Conservation (phyloP, 441 rosid species). For the Theobroma grandiflorum region DNA sequence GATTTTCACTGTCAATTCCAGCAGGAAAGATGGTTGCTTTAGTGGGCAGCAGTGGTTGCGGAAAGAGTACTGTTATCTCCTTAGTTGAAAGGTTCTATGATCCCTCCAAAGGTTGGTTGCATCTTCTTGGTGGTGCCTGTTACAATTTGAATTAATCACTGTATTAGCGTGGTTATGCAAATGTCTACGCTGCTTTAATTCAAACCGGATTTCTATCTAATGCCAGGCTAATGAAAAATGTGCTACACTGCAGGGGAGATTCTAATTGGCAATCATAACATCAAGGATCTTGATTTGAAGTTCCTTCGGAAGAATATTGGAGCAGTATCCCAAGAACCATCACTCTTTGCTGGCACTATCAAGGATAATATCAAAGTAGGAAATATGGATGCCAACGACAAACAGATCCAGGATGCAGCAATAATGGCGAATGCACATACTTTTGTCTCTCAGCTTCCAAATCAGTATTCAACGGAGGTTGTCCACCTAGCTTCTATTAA, state of each 20-base stretch:
- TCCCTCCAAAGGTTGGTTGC: slow-evolving; percentile 53
- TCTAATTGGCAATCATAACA: slow-evolving; percentile 58
- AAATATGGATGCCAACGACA: slow-evolving; percentile 58
- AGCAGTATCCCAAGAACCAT: slow-evolving; percentile 72
- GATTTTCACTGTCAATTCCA: slow-evolving; percentile 63
- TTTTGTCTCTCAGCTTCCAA: slow-evolving; percentile 64
- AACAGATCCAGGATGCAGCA: slow-evolving; percentile 57
- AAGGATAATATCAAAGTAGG: slow-evolving; percentile 70
- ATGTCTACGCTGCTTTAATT: background rate
- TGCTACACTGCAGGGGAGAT: slow-evolving; percentile 48
- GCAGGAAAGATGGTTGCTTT: slow-evolving; percentile 66
- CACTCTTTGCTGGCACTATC: slow-evolving; percentile 66
- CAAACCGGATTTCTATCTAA: background rate
- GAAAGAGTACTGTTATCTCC: slow-evolving; percentile 71
- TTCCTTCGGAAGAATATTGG: slow-evolving; percentile 62
- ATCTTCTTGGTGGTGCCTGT: slow-evolving; percentile 2
- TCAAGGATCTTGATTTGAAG: slow-evolving; percentile 61
- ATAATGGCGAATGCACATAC: slow-evolving; percentile 65
- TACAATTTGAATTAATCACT: background rate
- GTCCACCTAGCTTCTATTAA: background rate
- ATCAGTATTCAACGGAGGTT: slow-evolving; percentile 66
- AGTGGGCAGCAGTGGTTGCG: slow-evolving; percentile 78
- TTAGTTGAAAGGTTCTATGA: slow-evolving; percentile 70
- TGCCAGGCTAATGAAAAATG: background rate
- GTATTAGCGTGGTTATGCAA: background rate